Conservation (phyloP, 345 rosid genomes). For the Hevea brasiliensis region DNA sequence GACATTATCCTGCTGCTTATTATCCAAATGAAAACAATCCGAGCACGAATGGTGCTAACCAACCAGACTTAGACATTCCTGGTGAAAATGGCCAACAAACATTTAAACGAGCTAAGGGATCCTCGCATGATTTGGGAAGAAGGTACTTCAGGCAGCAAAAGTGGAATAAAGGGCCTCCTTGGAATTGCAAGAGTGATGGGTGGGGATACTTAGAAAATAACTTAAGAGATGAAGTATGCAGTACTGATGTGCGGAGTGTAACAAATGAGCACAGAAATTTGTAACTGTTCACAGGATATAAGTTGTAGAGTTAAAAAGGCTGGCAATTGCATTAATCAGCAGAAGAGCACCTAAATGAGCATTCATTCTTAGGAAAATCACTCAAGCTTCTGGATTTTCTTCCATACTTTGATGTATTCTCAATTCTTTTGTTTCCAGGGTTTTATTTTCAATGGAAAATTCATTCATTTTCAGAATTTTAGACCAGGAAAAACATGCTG, state of each 20-base stretch:
- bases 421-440: conserved; percentile 47
- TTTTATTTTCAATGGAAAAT: conserved; percentile 27
- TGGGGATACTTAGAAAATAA: conserved; percentile 37
- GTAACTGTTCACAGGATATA: conserved; percentile 35
- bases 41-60: conserved; percentile 32
- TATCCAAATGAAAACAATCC: conserved; percentile 35
- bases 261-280: conserved; percentile 39
- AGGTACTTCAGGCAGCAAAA: conserved; percentile 84
- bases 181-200: conserved; percentile 53
- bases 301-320: conserved; percentile 47
- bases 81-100: conserved; percentile 34
- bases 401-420: conserved; percentile 42
- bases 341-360: conserved; percentile 40
- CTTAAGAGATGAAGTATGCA: conserved; percentile 31
- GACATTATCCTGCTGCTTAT: conserved; percentile 19
- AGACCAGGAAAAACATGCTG: conserved; percentile 11
- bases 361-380: conserved; percentile 43
- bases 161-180: conserved; percentile 52
- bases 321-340: conserved; percentile 42
- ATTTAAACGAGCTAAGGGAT: conserved; percentile 50
- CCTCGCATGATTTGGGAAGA: conserved; percentile 59
- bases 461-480: conserved; percentile 31
- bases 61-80: conserved; percentile 32
- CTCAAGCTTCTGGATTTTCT: conserved; percentile 35
- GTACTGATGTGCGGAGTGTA: conserved; percentile 29